Conservation (phyloP, 2,329 filamentous ascomycete species). For the Pyrenophora teres region DNA sequence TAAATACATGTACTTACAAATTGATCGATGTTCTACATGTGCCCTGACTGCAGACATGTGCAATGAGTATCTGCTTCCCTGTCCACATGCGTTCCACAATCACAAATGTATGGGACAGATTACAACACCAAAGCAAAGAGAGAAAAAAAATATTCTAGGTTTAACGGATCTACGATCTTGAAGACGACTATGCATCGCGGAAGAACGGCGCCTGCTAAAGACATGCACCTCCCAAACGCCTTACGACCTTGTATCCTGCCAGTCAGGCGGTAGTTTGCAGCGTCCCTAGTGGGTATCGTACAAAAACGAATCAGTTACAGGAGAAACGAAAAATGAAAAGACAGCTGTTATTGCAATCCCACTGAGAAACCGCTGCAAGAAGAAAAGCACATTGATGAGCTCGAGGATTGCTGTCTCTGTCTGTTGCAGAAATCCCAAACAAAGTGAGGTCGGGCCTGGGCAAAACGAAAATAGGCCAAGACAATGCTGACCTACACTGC, state of each 20-base stretch:
- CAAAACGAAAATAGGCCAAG: too few species aligned
- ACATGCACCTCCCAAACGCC: conserved; percentile 5
- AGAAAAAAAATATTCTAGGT: background rate
- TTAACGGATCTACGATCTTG: conserved; percentile 8
- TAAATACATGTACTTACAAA: too few species aligned
- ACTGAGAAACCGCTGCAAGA: background rate
- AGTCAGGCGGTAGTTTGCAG: conserved; percentile 3
- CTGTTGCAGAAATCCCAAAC: background rate
- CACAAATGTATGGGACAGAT: too few species aligned
- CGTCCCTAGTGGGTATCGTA: conserved; percentile 22
- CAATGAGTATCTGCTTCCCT: too few species aligned
- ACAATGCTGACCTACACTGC: conserved; percentile 10
- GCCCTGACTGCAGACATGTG: too few species aligned
- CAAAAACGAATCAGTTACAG: conserved; percentile 16
- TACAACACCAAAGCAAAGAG: background rate
- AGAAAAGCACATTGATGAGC: background rate
- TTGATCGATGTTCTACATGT: too few species aligned
- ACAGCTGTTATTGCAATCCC: background rate
- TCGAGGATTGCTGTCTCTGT: background rate
- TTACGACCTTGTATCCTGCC: conserved; percentile 7
- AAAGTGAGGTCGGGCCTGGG: too few species aligned
- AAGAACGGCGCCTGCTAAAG: background rate
- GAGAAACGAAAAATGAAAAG: conserved; percentile 1
- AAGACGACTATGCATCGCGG: background rate
- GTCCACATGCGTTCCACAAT: too few species aligned